These are phyloP conservation scores for Colletotrichum gloeosporioides DNA, from an alignment of 2,329 filamentous ascomycete genomes.

Conservation along the genomic window DNA sequence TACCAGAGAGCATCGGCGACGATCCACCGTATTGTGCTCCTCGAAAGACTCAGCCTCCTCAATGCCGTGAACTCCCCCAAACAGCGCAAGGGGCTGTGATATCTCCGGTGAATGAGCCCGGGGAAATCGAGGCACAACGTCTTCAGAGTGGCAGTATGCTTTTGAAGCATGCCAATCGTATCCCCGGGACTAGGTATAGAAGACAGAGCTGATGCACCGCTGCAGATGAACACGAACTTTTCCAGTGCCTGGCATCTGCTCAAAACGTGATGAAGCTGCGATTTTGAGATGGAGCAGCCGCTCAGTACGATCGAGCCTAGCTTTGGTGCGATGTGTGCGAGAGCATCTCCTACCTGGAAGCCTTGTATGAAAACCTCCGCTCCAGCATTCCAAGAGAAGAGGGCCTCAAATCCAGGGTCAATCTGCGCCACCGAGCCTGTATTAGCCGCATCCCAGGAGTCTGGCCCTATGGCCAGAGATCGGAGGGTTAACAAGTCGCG, in stretches of 20 bases:
- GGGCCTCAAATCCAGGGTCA: background rate
- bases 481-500: background rate
- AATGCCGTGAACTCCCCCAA: background rate
- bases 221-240: background rate
- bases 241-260: background rate
- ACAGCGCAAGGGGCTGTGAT: background rate
- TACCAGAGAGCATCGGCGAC: background rate
- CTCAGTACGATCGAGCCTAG: background rate
- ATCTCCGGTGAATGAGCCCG: background rate
- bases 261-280: background rate
- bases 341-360: background rate
- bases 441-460: accelerated
- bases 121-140: background rate
- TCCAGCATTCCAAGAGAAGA: background rate
- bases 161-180: background rate
- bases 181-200: background rate
- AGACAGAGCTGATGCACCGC: background rate
- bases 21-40: background rate
- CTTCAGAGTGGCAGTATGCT: background rate
- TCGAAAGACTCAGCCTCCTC: background rate
- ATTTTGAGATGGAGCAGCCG: background rate
- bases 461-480: background rate
- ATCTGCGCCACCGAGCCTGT: background rate
- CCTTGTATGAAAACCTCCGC: background rate
- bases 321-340: background rate